Percentiles rank a stretch among this genome's conserved stretches.
phyloP scores from a whole-genome alignment of 805 yeast species.

The Candida khao-thaluensis region DNA sequence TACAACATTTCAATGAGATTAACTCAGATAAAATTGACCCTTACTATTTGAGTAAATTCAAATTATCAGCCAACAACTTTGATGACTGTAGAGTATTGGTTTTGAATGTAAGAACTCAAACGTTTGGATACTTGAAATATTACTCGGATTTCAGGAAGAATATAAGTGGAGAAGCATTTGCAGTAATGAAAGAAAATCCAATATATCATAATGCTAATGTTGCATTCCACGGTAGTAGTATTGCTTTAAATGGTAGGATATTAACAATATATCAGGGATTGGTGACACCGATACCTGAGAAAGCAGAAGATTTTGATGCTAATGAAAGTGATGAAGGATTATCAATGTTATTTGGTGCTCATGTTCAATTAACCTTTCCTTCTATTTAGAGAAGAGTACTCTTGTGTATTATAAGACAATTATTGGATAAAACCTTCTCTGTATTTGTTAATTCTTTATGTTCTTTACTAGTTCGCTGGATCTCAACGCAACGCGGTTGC shows the following conservation, averaged over 20 bases:
- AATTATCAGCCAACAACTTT: conserved; percentile 26
- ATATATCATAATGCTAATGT: conserved; percentile 29
- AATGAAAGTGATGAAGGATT: conserved; percentile 17
- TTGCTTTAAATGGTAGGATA: conserved; percentile 33
- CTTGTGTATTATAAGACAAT: neutral
- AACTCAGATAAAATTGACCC: conserved; percentile 38
- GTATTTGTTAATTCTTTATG: too few species aligned
- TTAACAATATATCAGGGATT: conserved; percentile 40
- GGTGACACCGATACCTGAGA: conserved; percentile 31
- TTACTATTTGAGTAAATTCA: conserved; percentile 29
- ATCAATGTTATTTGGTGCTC: conserved; percentile 34
- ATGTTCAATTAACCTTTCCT: conserved; percentile 37
- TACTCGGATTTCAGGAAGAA: conserved; percentile 29
- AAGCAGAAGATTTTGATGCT: conserved; percentile 23
- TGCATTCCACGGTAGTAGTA: conserved; percentile 30
- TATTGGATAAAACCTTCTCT: too few species aligned
- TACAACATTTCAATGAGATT: conserved; percentile 29
- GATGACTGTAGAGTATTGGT: conserved; percentile 33
- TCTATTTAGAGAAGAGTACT: conserved; percentile 5
- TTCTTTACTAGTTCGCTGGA: too few species aligned
- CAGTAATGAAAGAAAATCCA: conserved; percentile 19
- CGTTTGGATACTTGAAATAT: conserved; percentile 39
- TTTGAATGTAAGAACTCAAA: conserved; percentile 38
- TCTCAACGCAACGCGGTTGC: too few species aligned
- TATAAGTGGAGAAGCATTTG: conserved; percentile 22